Conservation (phyloP, 1,284 basidiomycete species). For the Leccinum holopus region DNA sequence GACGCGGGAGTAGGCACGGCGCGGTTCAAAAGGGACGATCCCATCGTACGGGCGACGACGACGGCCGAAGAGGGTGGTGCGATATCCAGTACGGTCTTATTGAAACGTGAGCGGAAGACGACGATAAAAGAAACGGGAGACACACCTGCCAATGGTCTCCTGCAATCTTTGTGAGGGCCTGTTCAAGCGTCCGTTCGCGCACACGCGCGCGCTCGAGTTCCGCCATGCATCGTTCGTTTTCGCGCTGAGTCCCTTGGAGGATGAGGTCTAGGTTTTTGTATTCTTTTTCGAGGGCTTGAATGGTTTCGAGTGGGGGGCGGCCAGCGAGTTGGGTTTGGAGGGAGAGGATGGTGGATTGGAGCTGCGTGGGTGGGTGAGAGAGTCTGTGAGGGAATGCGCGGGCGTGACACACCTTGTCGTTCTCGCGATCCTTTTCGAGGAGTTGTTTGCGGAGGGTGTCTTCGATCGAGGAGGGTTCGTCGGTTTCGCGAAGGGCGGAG, state of each 20-base stretch:
- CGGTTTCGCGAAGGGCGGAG: slow-evolving; percentile 55
- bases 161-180: slow-evolving; percentile 61
- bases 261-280: slow-evolving; percentile 69
- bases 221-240: slow-evolving; percentile 76
- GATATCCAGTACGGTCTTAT: slow-evolving; percentile 52
- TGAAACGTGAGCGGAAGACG: not conserved
- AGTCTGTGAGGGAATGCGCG: too few species aligned
- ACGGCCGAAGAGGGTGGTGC: slow-evolving; percentile 34
- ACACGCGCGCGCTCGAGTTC: slow-evolving; percentile 66
- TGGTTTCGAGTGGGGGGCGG: slow-evolving; percentile 60
- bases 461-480: slow-evolving; percentile 50
- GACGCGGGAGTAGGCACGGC: slow-evolving; percentile 13
- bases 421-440: slow-evolving; percentile 69
- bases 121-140: not conserved
- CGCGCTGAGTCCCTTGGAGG: slow-evolving; percentile 70
- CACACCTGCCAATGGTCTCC: slow-evolving; percentile 75
- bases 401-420: slow-evolving; percentile 52
- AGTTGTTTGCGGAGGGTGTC: slow-evolving; percentile 61
- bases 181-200: slow-evolving; percentile 70
- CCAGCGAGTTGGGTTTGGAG: slow-evolving; percentile 63
- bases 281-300: slow-evolving; percentile 65
- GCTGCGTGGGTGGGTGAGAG: slow-evolving; percentile 34
- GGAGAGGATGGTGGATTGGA: slow-evolving; percentile 56
- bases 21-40: slow-evolving; percentile 25
- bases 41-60: slow-evolving; percentile 29